A percentile compares a stretch with the other conserved stretches of the same genome.
Conservation (phyloP, 441 rosid genomes). For the Euphorbia schlechtendalii region DNA sequence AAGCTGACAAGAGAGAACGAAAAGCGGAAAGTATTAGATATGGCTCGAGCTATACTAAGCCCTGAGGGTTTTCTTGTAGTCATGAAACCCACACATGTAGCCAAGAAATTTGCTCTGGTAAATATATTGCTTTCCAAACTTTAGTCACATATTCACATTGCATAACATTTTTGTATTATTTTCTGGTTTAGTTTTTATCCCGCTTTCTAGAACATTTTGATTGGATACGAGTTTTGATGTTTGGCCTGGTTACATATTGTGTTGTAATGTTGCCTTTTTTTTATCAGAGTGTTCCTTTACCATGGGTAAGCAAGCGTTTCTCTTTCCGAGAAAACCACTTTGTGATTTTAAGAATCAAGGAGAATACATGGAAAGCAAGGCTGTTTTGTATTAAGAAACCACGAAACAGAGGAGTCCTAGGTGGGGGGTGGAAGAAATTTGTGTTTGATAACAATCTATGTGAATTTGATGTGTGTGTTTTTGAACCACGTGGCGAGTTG, state of each 20-base stretch:
- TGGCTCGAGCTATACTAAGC: slow-evolving; percentile 20
- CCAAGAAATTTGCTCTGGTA: slow-evolving; percentile 25
- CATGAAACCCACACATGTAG: slow-evolving; percentile 29
- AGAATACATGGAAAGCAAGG: slow-evolving; percentile 28
- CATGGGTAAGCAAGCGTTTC: slow-evolving; percentile 31
- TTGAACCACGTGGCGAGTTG: slow-evolving; percentile 20
- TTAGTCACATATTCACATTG: not conserved
- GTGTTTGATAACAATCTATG: slow-evolving; percentile 30
- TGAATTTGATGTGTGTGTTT: slow-evolving; percentile 38
- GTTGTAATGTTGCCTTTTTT: slow-evolving; percentile 15
- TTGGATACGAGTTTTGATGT: not conserved
- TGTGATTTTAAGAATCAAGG: slow-evolving; percentile 30
- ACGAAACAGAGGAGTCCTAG: slow-evolving; percentile 27
- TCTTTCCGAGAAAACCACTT: slow-evolving; percentile 22
- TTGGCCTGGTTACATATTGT: slow-evolving; percentile 5
- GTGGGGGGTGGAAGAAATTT: slow-evolving; percentile 41
- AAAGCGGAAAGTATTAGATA: slow-evolving; percentile 13
- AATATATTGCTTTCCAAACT: not conserved
- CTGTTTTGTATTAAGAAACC: slow-evolving; percentile 16
- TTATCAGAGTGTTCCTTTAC: slow-evolving; percentile 33
- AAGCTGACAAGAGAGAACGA: slow-evolving; percentile 20
- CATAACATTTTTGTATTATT: not conserved
- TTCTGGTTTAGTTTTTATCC: not conserved
- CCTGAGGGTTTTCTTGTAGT: slow-evolving; percentile 21
- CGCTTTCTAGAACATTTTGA: not conserved